These are phyloP conservation scores for Sisymbrium altissimum DNA, from an alignment of 345 rosid genomes.

Conservation along the genomic window DNA sequence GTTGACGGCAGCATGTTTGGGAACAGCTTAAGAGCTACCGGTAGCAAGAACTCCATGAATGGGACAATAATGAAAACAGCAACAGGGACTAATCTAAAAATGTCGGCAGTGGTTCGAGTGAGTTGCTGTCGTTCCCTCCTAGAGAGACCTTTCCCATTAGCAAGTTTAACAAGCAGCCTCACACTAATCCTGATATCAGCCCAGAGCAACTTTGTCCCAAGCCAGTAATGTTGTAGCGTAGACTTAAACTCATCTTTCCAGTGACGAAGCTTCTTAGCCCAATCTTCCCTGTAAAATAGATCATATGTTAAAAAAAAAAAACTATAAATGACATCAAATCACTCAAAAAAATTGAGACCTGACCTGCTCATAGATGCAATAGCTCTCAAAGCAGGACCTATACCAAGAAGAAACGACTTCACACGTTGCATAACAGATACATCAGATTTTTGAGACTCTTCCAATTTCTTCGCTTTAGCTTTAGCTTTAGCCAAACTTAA, in stretches of 20 bases:
- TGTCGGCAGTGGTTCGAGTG: slow-evolving; percentile 80
- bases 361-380: slow-evolving; percentile 97
- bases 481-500: slow-evolving; percentile 78
- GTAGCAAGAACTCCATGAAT: slow-evolving; percentile 96
- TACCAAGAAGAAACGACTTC: slow-evolving; percentile 62
- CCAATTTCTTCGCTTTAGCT: slow-evolving; percentile 77
- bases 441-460: slow-evolving; percentile 56
- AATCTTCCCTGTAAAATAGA: slow-evolving; percentile 67
- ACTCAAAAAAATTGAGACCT: slow-evolving; percentile 12
- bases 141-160: slow-evolving; percentile 86
- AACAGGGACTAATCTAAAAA: slow-evolving; percentile 76
- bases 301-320: slow-evolving; percentile 21
- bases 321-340: not conserved
- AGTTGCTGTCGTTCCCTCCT: slow-evolving; percentile 84
- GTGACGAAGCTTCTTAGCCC: slow-evolving; percentile 81
- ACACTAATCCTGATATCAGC: slow-evolving; percentile 86
- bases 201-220: slow-evolving; percentile 90
- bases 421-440: slow-evolving; percentile 51
- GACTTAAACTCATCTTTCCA: slow-evolving; percentile 94
- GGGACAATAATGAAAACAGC: slow-evolving; percentile 94
- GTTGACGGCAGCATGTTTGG: slow-evolving; percentile 99
- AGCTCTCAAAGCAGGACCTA: slow-evolving; percentile 91
- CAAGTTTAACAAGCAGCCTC: slow-evolving; percentile 80
- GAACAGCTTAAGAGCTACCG: slow-evolving; percentile 78
- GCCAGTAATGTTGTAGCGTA: slow-evolving; percentile 87